Evolutionary conservation across 768 basidiomycete genomes (phyloP).

Genomic region (Pholiota microspora): DNA sequence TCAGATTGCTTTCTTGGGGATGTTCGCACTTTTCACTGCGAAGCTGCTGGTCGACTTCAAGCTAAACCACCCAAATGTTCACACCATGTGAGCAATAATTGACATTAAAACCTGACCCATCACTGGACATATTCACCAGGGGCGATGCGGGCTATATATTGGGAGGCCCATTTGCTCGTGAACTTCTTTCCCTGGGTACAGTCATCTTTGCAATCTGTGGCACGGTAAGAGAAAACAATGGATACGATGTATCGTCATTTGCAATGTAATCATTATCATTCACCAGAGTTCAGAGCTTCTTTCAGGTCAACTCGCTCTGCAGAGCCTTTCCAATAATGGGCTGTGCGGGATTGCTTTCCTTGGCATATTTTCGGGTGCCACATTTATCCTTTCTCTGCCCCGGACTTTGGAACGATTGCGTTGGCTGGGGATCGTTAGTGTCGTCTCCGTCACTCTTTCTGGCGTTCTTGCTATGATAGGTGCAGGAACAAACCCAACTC

Average conservation of each 20-base stretch:
- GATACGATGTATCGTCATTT: too few relatives aligned
- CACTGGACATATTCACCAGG: not conserved
- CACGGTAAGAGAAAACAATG: not conserved
- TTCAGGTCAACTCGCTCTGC: constrained; percentile 7
- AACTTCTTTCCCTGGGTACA: constrained; percentile 5
- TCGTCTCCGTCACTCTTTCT: not conserved
- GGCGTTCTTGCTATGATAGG: constrained; percentile 10
- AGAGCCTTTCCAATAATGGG: constrained; percentile 6
- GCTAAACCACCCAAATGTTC: constrained; percentile 10
- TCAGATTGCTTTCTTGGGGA: constrained; percentile 9
- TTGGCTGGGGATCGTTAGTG: constrained; percentile 5
- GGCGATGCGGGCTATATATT: constrained; percentile 9
- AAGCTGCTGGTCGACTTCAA: constrained; percentile 11
- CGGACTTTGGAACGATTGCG: constrained; percentile 7
- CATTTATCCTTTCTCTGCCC: constrained; percentile 3
- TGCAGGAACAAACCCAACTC: constrained; percentile 2
- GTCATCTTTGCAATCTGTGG: constrained; percentile 9
- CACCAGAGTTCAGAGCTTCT: constrained; percentile 9
- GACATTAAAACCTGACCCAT: not conserved
- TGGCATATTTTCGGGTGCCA: constrained; percentile 8
- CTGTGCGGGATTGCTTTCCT: constrained; percentile 7
- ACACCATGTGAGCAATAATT: constrained; percentile 3
- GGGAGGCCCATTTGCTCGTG: constrained; percentile 4
- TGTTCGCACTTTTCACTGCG: constrained; percentile 10
- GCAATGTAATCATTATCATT: not conserved